Conservation (phyloP, 305 asterid species). For the Fraxinus paxiana region DNA sequence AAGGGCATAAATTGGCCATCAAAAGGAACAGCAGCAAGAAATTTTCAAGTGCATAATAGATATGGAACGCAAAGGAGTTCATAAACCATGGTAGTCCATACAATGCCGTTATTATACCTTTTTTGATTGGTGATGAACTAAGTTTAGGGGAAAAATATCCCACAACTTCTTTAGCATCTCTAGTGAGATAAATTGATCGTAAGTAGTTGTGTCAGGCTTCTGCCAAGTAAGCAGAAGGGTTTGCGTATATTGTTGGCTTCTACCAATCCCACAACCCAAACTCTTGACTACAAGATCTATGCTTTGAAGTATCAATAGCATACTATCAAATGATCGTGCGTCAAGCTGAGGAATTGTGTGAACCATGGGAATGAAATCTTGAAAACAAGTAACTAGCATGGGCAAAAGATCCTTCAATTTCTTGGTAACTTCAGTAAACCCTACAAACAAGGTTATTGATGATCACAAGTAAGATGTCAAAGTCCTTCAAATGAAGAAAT, state of each 20-base stretch:
- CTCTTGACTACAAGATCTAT: conserved; percentile 54
- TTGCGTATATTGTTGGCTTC: conserved; percentile 32
- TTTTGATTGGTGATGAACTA: conserved; percentile 40
- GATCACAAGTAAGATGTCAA: background rate
- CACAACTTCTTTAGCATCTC: conserved; percentile 61
- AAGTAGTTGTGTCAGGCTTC: conserved; percentile 25
- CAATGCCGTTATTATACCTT: conserved; percentile 45
- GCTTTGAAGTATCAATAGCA: conserved; percentile 76
- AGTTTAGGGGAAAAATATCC: conserved; percentile 69
- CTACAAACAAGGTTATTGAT: conserved; percentile 44
- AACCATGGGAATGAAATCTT: conserved; percentile 54
- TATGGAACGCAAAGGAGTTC: background rate
- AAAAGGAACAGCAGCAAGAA: conserved; percentile 4
- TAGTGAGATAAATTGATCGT: conserved; percentile 41
- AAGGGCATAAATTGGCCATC: background rate
- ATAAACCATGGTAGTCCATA: conserved; percentile 6
- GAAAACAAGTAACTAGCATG: conserved; percentile 61
- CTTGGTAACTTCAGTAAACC: conserved; percentile 45
- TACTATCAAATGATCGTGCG: conserved; percentile 65
- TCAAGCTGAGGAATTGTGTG: conserved; percentile 45
- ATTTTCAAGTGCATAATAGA: conserved; percentile 11
- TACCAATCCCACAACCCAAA: conserved; percentile 37
- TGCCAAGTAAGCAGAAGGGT: conserved; percentile 21
- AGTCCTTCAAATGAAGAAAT: conserved; percentile 10
- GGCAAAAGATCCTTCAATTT: conserved; percentile 66